Evolutionary conservation across 2,329 filamentous ascomycete genomes (phyloP), one percentile per base, ranked within the genome.

Genomic region (Beauveria brongniartii): DNA sequence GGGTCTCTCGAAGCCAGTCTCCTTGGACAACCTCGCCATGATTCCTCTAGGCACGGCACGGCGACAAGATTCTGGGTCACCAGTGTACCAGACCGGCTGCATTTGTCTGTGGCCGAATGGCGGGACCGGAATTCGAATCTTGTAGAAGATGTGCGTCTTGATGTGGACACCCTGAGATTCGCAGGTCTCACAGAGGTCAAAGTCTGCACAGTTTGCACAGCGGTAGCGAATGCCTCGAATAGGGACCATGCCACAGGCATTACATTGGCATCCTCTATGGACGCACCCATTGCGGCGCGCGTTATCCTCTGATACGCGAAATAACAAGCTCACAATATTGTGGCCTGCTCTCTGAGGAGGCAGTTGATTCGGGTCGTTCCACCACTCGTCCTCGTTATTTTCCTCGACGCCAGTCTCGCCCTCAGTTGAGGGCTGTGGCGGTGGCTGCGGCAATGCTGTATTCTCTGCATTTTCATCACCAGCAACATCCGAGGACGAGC

Each of bases 81-180:
- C 92, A 1, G 92, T 90, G 71, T 96, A 97, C 85, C 89, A 94
- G 1, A 92, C 85, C 7, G 89, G 87, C 67, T 91, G 88, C 69
- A 88, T 89, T 71, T 93, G 88, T 56, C 90, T 85, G 2, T 90
- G 87, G 3, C 89, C 89, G 61, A 96, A 86, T 34, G 91, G 89
- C 0, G 92, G 91, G 1, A 92, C 89, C 1, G 94, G 94, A 12
- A 97, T 88, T 60, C 88, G 88, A 69, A 99, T 90, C 73, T 97
- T 97, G 80, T 95, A 96, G 75, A 99, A 97, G 51, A 97, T 84
- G 73, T 99, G 94, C 1, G 92, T 96, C 72, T 93, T 95, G 69
- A 83, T 86, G 70, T 96, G 93, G 2, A 87, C 75, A 24, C 84
- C 84, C 67, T 87, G 84, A 5, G 90, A 84, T 75, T 99, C 93